phyloP scores from a whole-genome alignment of 208 protist species.

The Plasmodiophora brassicae region DNA sequence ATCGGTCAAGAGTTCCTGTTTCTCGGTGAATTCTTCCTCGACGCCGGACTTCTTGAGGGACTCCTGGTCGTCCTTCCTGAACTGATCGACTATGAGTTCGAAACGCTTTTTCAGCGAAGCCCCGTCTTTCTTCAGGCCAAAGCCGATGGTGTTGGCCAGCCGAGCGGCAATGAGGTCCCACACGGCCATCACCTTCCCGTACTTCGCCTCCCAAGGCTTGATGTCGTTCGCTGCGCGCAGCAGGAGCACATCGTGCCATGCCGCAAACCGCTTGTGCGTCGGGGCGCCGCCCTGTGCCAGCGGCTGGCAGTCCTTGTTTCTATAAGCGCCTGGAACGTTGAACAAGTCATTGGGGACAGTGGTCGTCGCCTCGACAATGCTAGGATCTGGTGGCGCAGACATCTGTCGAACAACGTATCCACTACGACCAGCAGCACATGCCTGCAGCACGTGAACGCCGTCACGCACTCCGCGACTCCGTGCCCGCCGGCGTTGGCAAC shows the following conservation, averaged over 20 bases:
- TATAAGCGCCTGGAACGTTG: not conserved
- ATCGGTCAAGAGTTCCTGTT: not conserved
- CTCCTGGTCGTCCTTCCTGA: not conserved
- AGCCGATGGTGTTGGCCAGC: not conserved
- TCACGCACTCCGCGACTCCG: too few relatives aligned
- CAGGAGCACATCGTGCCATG: not conserved
- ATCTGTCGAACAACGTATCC: too few relatives aligned
- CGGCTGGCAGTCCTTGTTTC: not conserved
- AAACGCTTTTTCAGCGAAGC: not conserved
- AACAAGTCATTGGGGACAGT: not conserved
- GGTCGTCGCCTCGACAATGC: not conserved
- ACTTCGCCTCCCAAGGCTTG: not conserved
- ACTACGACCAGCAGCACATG: too few relatives aligned
- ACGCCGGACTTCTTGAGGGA: not conserved
- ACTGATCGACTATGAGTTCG: not conserved
- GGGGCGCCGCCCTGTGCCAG: not conserved
- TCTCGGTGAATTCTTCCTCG: not conserved
- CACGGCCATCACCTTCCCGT: not conserved
- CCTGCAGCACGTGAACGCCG: too few relatives aligned
- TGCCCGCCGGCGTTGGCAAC: too few relatives aligned
- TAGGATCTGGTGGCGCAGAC: not conserved
- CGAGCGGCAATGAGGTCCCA: not conserved
- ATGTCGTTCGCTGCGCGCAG: not conserved
- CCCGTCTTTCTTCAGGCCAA: too few relatives aligned
- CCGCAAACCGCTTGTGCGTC: not conserved